Evolutionary conservation across 164 flowering plant species (phyloP), one percentile per base, ranked within the genome.

Genomic region (Magnolia kwangsiensis): DNA sequence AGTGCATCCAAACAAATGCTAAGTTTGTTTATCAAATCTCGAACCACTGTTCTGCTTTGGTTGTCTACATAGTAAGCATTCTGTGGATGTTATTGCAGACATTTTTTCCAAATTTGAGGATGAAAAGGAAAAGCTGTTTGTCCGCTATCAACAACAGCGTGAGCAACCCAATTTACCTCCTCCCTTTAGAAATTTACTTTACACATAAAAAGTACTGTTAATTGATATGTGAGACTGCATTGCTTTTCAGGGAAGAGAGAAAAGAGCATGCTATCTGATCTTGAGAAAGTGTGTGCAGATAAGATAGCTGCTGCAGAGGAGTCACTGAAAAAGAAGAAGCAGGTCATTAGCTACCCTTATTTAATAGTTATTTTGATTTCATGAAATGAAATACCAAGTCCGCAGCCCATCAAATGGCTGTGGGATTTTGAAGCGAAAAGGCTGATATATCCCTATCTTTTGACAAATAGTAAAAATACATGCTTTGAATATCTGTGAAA

Each of bases 101-200:
- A 85, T 89, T 24, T 82, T 93, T 63, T 82, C 96, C 81, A 93
- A 87, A 71, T 93, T 83, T 75, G 98, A 95, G 80, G 95, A 91
- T 73, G 94, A 92, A 66, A 93, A 91, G 83, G 92, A 88, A 81
- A 91, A 84, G 82, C 78, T 93, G 64, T 85, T 85, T 78, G 72
- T 24, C 71, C 88, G 89, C 78, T 93, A 91, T 78, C 96, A 95
- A 79, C 96, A 92, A 84, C 87, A 86, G 73, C 88, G 98, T 95
- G 69, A 90, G 94, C 72, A 74, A 66, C 49, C 2, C 45, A 24
- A 51, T 29, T 21, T 24, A n/a, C 16, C 61, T 61, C 20, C 13
- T 27, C 7, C 21, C 58, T 29, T 3, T 49, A 24, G 14, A 69
- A 55, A 9, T 58, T 59, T 50, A n/a, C 50, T 58, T 21, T n/a